Base-by-base conservation (phyloP, 164 flowering plant genomes). In the Aristolochia fimbriata region DNA sequence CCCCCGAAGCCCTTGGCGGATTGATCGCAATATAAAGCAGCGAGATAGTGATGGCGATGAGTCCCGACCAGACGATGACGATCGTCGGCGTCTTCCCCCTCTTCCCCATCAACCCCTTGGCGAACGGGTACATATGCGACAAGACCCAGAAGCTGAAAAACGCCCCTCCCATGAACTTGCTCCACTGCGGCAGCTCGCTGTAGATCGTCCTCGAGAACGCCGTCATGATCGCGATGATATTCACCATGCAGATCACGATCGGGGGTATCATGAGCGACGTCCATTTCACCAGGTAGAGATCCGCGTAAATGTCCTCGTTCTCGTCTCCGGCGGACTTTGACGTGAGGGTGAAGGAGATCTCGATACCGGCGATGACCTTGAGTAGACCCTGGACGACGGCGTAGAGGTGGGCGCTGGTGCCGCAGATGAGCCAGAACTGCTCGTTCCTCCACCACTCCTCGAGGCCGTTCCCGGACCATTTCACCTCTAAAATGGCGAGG, bases 361-460 rank as follows among this genome's bases (percentile, higher is more conserved):
- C 90, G 14, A 83, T 81, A 15, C 94, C 88, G 0, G 90, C 87
- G 1, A 87, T 77, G 48, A 87, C 95, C 54, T 85, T 87, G 3
- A 83, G 78, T 12, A 87, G 76, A 4, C 91, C 95, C 57, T 85
- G 89, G 13, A 85, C 53, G 9, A 85, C 91, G 9, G 95, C 91
- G 27, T 81, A 82, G 7, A 87, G 59, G 64, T 87, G 95, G 24
- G 95, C 76, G 51, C 91, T 84, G 0, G 88, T 85, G 4, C 91
- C 95, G 3, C 81, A 80, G 30, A 85, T 85, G 6, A 87, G 81
- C 91, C 95, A 87, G 47, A 82, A 87, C 66, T 87, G 95, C 47
- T 87, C 95, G 48, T 87, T 87, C 33, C 95, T 75, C 91, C 95
- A 87, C 95, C 88, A 87, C 15, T 87, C 95, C 61, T 87, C 95